These are phyloP conservation scores for Alternaria triticimaculans DNA, from an alignment of 2,329 filamentous ascomycete genomes.

Conservation along the genomic window DNA sequence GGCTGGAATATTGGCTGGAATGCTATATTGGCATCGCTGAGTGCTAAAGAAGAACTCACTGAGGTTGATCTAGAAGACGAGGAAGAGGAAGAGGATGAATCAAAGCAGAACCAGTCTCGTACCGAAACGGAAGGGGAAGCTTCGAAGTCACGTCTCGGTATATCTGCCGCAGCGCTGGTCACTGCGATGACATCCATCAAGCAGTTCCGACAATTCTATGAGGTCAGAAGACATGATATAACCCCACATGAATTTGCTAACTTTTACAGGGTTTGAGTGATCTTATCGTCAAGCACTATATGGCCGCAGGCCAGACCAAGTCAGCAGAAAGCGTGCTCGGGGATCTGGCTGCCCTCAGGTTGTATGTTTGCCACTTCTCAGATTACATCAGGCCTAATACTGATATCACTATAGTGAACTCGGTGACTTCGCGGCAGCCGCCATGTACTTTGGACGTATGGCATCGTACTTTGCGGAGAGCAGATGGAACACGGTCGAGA, in stretches of 20 bases:
- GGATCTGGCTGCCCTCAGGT: conserved; percentile 86
- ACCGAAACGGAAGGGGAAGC: conserved; percentile 2
- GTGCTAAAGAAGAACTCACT: conserved; percentile 38
- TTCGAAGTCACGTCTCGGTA: conserved; percentile 30
- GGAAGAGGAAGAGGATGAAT: conserved; percentile 25
- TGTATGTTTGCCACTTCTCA: conserved; percentile 43
- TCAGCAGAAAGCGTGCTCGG: conserved; percentile 79
- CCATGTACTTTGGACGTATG: conserved; percentile 78
- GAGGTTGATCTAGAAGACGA: conserved; percentile 47
- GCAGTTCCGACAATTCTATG: conserved; percentile 51
- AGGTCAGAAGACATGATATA: conserved; percentile 31
- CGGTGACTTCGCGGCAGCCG: conserved; percentile 75
- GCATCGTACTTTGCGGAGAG: conserved; percentile 75
- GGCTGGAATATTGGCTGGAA: conserved; percentile 82
- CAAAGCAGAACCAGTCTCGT: neutral
- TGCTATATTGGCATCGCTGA: conserved; percentile 37
- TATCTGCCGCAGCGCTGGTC: conserved; percentile 39
- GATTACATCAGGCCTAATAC: neutral
- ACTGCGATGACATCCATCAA: conserved; percentile 45
- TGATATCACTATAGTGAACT: conserved; percentile 56
- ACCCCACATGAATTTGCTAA: conserved; percentile 10
- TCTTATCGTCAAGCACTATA: conserved; percentile 81
- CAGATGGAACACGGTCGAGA: conserved; percentile 80
- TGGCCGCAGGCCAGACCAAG: conserved; percentile 77
- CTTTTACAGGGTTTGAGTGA: conserved; percentile 80